Evolutionary conservation across 495 filamentous ascomycete species (phyloP).

Genomic region (Tuber indicum): DNA sequence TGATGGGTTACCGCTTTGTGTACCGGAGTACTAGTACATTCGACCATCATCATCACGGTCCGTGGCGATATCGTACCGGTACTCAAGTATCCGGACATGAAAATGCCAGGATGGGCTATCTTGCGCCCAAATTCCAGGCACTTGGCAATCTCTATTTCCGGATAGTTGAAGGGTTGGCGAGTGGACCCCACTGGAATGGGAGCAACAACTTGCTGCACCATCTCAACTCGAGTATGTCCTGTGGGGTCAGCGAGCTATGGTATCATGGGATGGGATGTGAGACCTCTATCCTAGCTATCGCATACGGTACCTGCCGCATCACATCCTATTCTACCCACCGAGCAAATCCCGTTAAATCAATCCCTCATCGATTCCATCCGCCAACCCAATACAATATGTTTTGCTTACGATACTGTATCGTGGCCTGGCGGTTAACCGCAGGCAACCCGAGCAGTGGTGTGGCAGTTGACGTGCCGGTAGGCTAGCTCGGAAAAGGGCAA

Average conservation of each 20-base stretch:
- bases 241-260: neutral
- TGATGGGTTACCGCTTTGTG: neutral
- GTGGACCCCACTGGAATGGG: neutral
- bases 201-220: neutral
- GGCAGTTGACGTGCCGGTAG: neutral
- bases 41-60: too few species aligned
- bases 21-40: too few species aligned
- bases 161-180: too few species aligned
- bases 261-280: neutral
- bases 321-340: neutral
- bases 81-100: too few species aligned
- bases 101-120: too few species aligned
- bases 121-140: too few species aligned
- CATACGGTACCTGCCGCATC: neutral
- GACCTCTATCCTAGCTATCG: neutral
- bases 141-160: too few species aligned
- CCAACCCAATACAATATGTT: neutral
- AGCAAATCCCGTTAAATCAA: neutral
- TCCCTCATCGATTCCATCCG: neutral
- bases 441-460: neutral
- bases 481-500: neutral
- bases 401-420: neutral
- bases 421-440: neutral
- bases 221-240: neutral
- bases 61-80: too few species aligned